Evolutionary conservation across 2,329 filamentous ascomycete species (phyloP).

Genomic region (Macrophomina pseudophaseolina): DNA sequence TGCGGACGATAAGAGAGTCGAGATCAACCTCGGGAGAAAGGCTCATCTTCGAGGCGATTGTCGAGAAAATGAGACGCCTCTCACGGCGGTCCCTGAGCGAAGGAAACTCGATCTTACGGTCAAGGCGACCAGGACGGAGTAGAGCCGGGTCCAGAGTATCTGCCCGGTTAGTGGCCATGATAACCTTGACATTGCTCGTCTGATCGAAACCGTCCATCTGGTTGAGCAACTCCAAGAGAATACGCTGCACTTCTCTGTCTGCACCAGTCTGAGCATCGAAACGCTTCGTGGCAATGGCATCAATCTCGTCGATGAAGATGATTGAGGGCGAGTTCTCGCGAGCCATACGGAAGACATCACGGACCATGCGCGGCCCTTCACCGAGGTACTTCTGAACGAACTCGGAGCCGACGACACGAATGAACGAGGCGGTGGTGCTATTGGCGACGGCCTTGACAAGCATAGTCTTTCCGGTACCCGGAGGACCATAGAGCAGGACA

Average conservation of each 20-base stretch:
- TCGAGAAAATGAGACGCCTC: conserved; percentile 93
- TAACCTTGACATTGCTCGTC: conserved; percentile 98
- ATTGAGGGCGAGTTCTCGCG: conserved; percentile 97
- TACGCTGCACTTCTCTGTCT: conserved; percentile 97
- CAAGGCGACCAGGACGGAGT: conserved; percentile 90
- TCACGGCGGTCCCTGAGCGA: conserved; percentile 90
- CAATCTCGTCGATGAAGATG: conserved; percentile 99
- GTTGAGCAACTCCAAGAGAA: conserved; percentile 94
- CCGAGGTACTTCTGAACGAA: conserved; percentile 99
- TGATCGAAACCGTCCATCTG: conserved; percentile 99
- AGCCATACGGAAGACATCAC: conserved; percentile 98
- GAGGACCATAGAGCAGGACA: conserved; percentile 93
- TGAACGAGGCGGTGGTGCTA: conserved; percentile 97
- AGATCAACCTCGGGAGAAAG: conserved; percentile 95
- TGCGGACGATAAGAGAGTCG: conserved; percentile 93
- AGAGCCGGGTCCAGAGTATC: conserved; percentile 96
- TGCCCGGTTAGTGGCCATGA: conserved; percentile 99
- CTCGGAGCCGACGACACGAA: conserved; percentile 96
- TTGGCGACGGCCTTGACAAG: conserved; percentile 98
- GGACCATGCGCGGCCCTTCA: conserved; percentile 97
- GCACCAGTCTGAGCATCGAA: conserved; percentile 99
- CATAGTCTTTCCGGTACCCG: conserved; percentile 96
- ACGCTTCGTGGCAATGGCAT: conserved; percentile 97
- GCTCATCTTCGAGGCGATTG: conserved; percentile 98
- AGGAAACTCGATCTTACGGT: conserved; percentile 99